phyloP scores from a whole-genome alignment of 192 early-diverging fungal genomes.

The Backusella luteola region DNA sequence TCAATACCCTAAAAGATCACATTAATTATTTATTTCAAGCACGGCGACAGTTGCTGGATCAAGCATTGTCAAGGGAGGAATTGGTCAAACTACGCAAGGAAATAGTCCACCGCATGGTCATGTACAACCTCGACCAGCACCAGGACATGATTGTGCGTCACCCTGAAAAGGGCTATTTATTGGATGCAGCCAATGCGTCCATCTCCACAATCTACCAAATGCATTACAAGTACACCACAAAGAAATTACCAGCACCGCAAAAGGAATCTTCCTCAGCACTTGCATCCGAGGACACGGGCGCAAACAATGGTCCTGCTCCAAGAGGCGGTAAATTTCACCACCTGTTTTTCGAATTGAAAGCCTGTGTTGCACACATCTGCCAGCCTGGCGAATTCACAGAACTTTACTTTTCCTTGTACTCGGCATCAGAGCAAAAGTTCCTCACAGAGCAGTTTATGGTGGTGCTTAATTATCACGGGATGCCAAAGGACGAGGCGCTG shows the following conservation, averaged over 20 bases:
- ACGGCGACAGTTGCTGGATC: slow-evolving; percentile 55
- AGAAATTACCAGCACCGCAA: background rate
- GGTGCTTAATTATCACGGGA: slow-evolving; percentile 52
- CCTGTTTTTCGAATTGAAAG: slow-evolving; percentile 57
- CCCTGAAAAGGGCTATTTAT: slow-evolving; percentile 53
- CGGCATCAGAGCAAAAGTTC: slow-evolving; percentile 38
- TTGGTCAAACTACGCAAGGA: slow-evolving; percentile 49
- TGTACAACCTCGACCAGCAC: slow-evolving; percentile 52
- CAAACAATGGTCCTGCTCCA: background rate
- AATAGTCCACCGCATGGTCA: slow-evolving; percentile 54
- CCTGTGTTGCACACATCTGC: slow-evolving; percentile 57
- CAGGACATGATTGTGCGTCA: slow-evolving; percentile 60
- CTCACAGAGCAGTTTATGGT: slow-evolving; percentile 64
- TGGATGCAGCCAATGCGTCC: slow-evolving; percentile 54
- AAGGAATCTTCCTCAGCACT: background rate
- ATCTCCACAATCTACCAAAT: slow-evolving; percentile 57
- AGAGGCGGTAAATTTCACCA: slow-evolving; percentile 44
- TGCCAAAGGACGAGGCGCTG: slow-evolving; percentile 43
- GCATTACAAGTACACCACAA: slow-evolving; percentile 39
- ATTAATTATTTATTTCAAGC: slow-evolving; percentile 61
- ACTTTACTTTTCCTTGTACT: slow-evolving; percentile 60
- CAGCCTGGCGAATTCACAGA: slow-evolving; percentile 60
- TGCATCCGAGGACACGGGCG: background rate
- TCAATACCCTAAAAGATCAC: slow-evolving; percentile 50
- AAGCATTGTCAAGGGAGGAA: slow-evolving; percentile 61